Percentiles rank a stretch among this genome's conserved stretches.
phyloP scores from a whole-genome alignment of 1,139 yeast genomes.

The Groenewaldozyma auringiensis region DNA sequence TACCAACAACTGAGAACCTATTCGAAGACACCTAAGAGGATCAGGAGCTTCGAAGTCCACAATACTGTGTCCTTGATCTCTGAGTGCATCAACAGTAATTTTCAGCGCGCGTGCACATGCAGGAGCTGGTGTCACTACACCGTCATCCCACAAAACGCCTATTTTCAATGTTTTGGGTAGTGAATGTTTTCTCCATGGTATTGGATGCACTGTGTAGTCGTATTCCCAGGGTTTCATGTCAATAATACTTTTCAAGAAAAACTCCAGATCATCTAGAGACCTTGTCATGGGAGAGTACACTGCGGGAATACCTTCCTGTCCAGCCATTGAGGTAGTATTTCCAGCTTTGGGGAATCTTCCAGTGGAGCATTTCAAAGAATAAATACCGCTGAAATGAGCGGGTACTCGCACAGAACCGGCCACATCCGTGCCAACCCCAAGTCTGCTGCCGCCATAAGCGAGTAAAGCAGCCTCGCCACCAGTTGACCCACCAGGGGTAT shows the following conservation, averaged over 20 bases:
- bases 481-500: conserved; percentile 43
- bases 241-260: conserved; percentile 49
- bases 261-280: conserved; percentile 54
- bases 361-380: conserved; percentile 41
- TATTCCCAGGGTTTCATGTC: conserved; percentile 58
- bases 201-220: conserved; percentile 48
- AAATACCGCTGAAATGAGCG: conserved; percentile 42
- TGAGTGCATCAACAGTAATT: conserved; percentile 39
- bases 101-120: conserved; percentile 53
- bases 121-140: conserved; percentile 49
- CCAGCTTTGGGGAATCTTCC: conserved; percentile 45
- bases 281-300: conserved; percentile 54
- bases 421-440: conserved; percentile 53
- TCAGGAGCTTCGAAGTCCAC: conserved; percentile 48
- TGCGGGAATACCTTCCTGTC: conserved; percentile 49
- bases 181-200: conserved; percentile 53
- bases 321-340: conserved; percentile 45
- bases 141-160: conserved; percentile 41
- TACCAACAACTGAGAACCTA: conserved; percentile 34
- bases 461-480: conserved; percentile 47
- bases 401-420: conserved; percentile 53
- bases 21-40: conserved; percentile 33
- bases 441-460: conserved; percentile 38
- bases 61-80: conserved; percentile 50
- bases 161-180: conserved; percentile 41